Percentiles rank a stretch among this genome's conserved stretches.
These are phyloP conservation scores for Kwoniella botswanensis DNA, from an alignment of 768 basidiomycete genomes.

Conservation along the genomic window DNA sequence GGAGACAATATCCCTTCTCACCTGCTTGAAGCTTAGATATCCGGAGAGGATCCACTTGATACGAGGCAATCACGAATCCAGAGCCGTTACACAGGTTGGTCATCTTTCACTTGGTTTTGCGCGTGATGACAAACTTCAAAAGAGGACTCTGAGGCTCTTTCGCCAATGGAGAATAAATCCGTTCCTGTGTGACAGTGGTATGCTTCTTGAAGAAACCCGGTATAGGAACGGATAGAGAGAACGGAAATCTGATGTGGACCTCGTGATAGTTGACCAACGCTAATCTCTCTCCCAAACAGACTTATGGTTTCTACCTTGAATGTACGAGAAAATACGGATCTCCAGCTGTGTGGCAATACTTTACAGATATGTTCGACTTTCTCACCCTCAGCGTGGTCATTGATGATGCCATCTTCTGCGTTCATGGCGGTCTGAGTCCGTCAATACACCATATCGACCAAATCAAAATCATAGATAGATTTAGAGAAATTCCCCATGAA, in stretches of 20 bases:
- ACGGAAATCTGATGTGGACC: slow-evolving; percentile 56
- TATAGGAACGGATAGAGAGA: slow-evolving; percentile 41
- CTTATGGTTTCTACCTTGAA: slow-evolving; percentile 98
- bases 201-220: slow-evolving; percentile 46
- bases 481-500: slow-evolving; percentile 99
- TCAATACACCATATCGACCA: slow-evolving; percentile 99
- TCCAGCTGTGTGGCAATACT: slow-evolving; percentile 96
- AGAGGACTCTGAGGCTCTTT: slow-evolving; percentile 50
- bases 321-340: slow-evolving; percentile 96
- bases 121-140: slow-evolving; percentile 51
- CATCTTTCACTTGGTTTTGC: slow-evolving; percentile 11
- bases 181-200: slow-evolving; percentile 35
- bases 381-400: slow-evolving; percentile 96
- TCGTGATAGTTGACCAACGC: slow-evolving; percentile 18
- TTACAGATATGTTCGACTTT: slow-evolving; percentile 99
- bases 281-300: slow-evolving; percentile 63
- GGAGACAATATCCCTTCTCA: slow-evolving; percentile 95
- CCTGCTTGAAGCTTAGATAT: slow-evolving; percentile 94
- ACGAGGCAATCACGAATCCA: slow-evolving; percentile 94
- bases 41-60: slow-evolving; percentile 96
- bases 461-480: slow-evolving; percentile 98
- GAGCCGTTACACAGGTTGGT: slow-evolving; percentile 92
- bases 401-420: slow-evolving; percentile 98
- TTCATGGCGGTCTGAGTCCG: slow-evolving; percentile 98
- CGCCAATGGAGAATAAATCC: slow-evolving; percentile 31